phyloP scores from a whole-genome alignment of 2,329 filamentous ascomycete species.

The Diplocarpon mali region DNA sequence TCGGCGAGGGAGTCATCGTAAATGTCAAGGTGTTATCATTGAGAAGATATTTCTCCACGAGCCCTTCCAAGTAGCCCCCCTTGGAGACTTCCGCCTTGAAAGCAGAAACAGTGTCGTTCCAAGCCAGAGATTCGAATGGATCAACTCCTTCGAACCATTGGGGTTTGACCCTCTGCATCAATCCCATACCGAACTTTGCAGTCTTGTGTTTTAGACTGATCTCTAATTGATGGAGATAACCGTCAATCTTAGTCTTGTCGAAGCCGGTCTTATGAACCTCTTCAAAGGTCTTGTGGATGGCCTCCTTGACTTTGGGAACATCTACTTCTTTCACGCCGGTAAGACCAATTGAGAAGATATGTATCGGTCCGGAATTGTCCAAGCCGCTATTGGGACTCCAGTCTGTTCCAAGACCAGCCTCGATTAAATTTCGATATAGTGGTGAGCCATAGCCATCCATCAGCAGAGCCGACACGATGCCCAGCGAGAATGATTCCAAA shows the following conservation, averaged over 20 bases:
- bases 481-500: constrained; percentile 78
- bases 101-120: constrained; percentile 76
- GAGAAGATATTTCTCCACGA: constrained; percentile 83
- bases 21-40: constrained; percentile 83
- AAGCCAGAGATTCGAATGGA: constrained; percentile 81
- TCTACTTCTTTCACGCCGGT: constrained; percentile 80
- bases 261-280: constrained; percentile 69
- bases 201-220: constrained; percentile 94
- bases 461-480: constrained; percentile 70
- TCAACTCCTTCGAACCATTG: constrained; percentile 95
- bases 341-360: constrained; percentile 82
- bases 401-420: constrained; percentile 80
- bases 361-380: constrained; percentile 63
- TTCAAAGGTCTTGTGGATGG: constrained; percentile 60
- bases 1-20: constrained; percentile 80
- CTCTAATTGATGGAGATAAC: constrained; percentile 87
- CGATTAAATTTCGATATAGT: constrained; percentile 78
- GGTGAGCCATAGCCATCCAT: constrained; percentile 95
- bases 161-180: constrained; percentile 79
- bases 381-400: constrained; percentile 94
- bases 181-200: constrained; percentile 82
- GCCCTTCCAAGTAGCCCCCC: constrained; percentile 68
- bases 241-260: constrained; percentile 81
- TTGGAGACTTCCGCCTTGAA: constrained; percentile 70
- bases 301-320: constrained; percentile 63